Evolutionary conservation across 768 basidiomycete genomes (phyloP), one percentile per base, ranked within the genome.

Genomic region (Boletus coccyginus): DNA sequence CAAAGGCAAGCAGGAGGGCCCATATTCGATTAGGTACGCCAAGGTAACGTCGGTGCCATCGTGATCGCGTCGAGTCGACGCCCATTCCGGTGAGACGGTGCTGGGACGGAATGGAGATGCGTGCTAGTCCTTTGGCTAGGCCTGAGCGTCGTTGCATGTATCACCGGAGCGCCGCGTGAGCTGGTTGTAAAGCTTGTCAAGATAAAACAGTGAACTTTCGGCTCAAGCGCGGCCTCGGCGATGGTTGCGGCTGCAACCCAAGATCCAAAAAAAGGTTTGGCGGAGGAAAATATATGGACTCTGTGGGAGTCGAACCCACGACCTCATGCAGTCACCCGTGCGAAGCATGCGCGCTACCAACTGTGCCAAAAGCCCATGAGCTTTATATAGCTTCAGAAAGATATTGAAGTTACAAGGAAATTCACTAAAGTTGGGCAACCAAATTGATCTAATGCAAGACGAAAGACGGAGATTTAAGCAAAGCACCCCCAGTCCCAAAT

Each of bases 1-100:
- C 65, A 60, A 92, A 76, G 55, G 82, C 67, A 47, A 79, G 64
- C 48, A 86, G 57, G 56, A 90, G 76, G 63, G 81, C 73, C 84
- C 86, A 89, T 70, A 90, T 84, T 58, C 87, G 82, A 70, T 84
- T 83, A 5, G 83, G 82, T 62, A 88, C 78, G 61, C 83, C 84
- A 56, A 89, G 70, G 46, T 70, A 80, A 60, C 85, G 83, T 63
- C 81, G 79, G 62, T 73, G 75, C 59, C 83, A 75, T 55, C 81
- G 79, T 5, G 85, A 77, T n/a, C 67, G 69, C 45, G 81, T 80
- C 50, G 86, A 19, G 62, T 76, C 72, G 21, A 36, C 24, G 47
- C 74, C 77, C 81, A 83, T 82, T 35, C 68, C 70, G n/a, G 73
- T 70, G 46, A 79, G 71, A 49, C 55, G 63, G 32, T 68, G 65